Conservation (phyloP, 768 basidiomycete genomes). For the Postia placenta region DNA sequence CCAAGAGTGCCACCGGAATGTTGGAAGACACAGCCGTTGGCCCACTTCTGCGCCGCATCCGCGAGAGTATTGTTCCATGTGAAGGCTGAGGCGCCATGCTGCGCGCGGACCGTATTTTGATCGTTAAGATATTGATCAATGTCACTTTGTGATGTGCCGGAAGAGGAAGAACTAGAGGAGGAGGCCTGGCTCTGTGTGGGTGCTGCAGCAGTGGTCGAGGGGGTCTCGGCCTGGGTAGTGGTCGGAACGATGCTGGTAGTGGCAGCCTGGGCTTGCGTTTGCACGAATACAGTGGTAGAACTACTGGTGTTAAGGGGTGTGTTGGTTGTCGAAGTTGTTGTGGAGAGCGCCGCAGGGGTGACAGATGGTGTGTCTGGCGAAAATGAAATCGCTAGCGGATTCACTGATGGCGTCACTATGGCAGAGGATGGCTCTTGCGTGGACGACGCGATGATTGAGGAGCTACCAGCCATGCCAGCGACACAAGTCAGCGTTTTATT, state of each 20-base stretch:
- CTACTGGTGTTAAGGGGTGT: too few relatives aligned
- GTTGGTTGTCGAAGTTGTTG: not conserved
- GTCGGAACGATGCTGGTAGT: slow-evolving; percentile 5
- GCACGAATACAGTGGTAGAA: too few relatives aligned
- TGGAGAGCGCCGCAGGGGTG: not conserved
- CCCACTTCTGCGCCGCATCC: slow-evolving; percentile 63
- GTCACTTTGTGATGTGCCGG: slow-evolving; percentile 35
- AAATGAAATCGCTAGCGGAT: not conserved
- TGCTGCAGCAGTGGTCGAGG: slow-evolving; percentile 5
- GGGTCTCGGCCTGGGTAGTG: slow-evolving; percentile 3
- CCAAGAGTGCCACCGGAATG: slow-evolving; percentile 68
- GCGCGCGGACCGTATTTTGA: slow-evolving; percentile 58
- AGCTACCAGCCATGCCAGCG: not conserved
- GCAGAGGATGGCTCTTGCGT: not conserved
- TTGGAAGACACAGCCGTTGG: slow-evolving; percentile 56
- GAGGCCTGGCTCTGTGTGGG: slow-evolving; percentile 12
- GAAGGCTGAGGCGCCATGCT: slow-evolving; percentile 58
- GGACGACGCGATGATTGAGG: not conserved
- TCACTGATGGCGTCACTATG: not conserved
- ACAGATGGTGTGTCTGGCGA: not conserved
- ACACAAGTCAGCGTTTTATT: not conserved
- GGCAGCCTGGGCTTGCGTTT: not conserved
- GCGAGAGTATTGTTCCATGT: slow-evolving; percentile 61
- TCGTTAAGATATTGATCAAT: slow-evolving; percentile 45
- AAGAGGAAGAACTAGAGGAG: slow-evolving; percentile 2